A percentile compares a stretch with the other conserved stretches of the same genome.
These are phyloP conservation scores for Penicillium soppii DNA, from an alignment of 495 filamentous ascomycete species.

Conservation along the genomic window DNA sequence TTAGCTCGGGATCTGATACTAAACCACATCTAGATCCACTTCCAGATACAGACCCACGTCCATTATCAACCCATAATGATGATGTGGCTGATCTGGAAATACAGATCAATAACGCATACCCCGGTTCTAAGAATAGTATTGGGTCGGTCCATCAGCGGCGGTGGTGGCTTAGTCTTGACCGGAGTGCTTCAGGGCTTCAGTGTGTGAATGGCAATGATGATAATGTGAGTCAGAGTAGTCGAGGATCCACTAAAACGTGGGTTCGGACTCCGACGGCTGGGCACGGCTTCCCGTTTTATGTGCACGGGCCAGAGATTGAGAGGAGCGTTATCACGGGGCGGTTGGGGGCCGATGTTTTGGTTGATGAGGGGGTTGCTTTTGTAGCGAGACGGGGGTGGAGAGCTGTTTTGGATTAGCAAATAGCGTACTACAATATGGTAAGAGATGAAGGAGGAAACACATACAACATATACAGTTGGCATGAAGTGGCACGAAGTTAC, in stretches of 20 bases:
- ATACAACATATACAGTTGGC: too few relatives aligned
- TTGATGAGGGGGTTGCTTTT: constrained; percentile 58
- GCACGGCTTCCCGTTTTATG: constrained; percentile 55
- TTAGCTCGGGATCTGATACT: constrained; percentile 7
- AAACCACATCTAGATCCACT: constrained; percentile 7
- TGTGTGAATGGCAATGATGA: neutral
- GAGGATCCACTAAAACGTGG: constrained; percentile 23
- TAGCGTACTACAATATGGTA: too few relatives aligned
- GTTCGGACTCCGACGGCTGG: constrained; percentile 6
- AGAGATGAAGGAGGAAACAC: too few relatives aligned
- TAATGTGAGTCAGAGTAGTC: neutral
- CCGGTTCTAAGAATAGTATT: constrained; percentile 60
- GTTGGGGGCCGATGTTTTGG: constrained; percentile 52
- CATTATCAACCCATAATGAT: too few relatives aligned
- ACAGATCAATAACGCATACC: constrained; percentile 62
- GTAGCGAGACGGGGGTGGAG: constrained; percentile 57
- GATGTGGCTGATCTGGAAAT: constrained; percentile 44
- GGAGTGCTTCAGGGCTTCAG: constrained; percentile 53
- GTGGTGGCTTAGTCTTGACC: constrained; percentile 62
- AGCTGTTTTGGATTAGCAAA: constrained; percentile 52
- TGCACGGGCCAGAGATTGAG: constrained; percentile 56
- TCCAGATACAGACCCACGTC: neutral
- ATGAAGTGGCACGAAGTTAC: too few relatives aligned
- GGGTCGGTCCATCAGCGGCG: constrained; percentile 62
- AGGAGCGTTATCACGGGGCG: constrained; percentile 63